Percentiles rank a stretch among this genome's conserved stretches.
These are phyloP conservation scores for Epichloe aotearoae DNA, from an alignment of 2,329 filamentous ascomycete genomes.

Conservation along the genomic window DNA sequence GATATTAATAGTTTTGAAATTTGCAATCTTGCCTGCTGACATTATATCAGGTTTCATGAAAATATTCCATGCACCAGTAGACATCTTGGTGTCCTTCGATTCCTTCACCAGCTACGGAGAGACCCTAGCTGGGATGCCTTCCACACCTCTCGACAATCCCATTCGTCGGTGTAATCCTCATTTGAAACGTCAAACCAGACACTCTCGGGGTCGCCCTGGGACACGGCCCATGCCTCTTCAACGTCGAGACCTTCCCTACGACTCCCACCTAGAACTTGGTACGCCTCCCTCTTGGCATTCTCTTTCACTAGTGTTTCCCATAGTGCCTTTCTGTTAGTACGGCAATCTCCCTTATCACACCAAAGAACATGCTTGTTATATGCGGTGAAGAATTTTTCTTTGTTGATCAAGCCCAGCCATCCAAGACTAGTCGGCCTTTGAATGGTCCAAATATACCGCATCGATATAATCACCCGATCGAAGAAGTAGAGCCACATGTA, in stretches of 20 bases:
- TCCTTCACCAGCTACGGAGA: neutral
- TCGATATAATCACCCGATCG: neutral
- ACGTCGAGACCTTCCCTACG: neutral
- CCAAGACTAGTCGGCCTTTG: neutral
- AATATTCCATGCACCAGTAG: neutral
- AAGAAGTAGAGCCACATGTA: neutral
- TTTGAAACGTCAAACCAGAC: neutral
- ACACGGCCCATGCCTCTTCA: neutral
- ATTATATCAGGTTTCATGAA: too few relatives aligned
- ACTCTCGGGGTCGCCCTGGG: neutral
- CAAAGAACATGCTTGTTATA: conserved; percentile 1
- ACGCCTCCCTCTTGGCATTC: neutral
- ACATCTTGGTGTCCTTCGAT: neutral
- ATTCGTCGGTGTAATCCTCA: neutral
- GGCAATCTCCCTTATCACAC: neutral
- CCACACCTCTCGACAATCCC: neutral
- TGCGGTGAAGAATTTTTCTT: neutral
- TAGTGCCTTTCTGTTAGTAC: neutral
- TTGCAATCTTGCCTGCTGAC: too few relatives aligned
- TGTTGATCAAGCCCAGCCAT: neutral
- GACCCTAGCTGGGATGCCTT: neutral
- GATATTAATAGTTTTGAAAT: too few relatives aligned
- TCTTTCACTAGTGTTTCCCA: conserved; percentile 3
- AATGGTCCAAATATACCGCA: neutral
- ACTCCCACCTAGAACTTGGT: neutral